Percentiles rank a stretch among this genome's conserved stretches.
Evolutionary conservation across 1,284 basidiomycete species (phyloP).

Genomic region (Fereydounia khargensis): DNA sequence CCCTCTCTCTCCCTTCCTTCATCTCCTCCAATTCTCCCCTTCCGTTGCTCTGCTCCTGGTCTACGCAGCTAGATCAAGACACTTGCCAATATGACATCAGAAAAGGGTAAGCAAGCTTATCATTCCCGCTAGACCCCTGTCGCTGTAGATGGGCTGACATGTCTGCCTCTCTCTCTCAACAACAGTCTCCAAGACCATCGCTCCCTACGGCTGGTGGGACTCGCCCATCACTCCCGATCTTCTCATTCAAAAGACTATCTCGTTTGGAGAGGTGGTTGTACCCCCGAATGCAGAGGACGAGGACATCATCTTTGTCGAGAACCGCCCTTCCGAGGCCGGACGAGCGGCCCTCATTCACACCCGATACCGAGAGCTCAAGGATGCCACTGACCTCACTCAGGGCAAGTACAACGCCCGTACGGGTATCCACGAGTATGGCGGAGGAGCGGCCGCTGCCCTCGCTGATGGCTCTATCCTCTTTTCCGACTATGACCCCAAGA

Average conservation of each 20-base stretch:
- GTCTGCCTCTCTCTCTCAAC: no score
- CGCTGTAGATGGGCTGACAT: no score
- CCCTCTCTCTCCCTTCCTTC: no score
- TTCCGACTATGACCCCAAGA: constrained; percentile 28
- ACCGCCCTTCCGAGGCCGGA: constrained; percentile 66
- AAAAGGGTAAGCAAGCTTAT: no score
- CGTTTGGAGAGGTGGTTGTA: constrained; percentile 24
- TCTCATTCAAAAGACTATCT: constrained; percentile 61
- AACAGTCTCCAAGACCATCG: constrained; percentile 21
- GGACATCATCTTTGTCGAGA: constrained; percentile 66
- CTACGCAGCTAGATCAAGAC: no score
- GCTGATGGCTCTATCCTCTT: constrained; percentile 34
- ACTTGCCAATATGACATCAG: no score
- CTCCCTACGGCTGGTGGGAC: constrained; percentile 59
- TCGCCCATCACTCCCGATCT: constrained; percentile 65
- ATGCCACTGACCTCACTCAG: constrained; percentile 15
- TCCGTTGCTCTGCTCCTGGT: no score
- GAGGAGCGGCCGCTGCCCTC: constrained; percentile 33
- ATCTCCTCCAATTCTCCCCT: no score
- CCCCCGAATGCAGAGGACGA: constrained; percentile 7
- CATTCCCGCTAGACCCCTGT: no score
- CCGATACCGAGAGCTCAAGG: constrained; percentile 50
- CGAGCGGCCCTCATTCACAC: constrained; percentile 64
- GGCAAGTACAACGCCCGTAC: constrained; percentile 36
- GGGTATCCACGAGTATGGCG: constrained; percentile 49